Base-by-base conservation (phyloP, 805 yeast species). In the Hanseniaspora vineae region DNA sequence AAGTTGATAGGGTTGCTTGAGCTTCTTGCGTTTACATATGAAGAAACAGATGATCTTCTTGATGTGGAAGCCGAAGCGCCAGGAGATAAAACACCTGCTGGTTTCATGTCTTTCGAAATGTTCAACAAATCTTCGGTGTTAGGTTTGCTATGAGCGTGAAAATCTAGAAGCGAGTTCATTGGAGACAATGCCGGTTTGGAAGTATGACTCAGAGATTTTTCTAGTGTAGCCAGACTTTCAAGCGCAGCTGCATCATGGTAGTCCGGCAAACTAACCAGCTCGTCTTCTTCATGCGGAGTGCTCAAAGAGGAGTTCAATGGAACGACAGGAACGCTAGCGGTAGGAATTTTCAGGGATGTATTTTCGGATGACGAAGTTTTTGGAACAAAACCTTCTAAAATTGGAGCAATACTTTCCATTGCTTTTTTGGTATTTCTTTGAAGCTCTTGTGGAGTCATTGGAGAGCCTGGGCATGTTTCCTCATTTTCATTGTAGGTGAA, bases 371-470 rank as follows among this genome's bases (percentile, higher is more conserved):
- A 70, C 0, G 81, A 74, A 0, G 88, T 75, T 57, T 81, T 84
- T 5, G 92, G 92, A 5, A 77, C 73, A 61, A 81, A 84, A 1
- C 77, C 71, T 58, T 81, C 88, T 39, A 84, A 62, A 58, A 84
- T 81, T 2, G 94, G 92, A 0, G 90, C 90, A 42, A 84, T 77
- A 0, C 86, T 75, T 11, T 85, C 89, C 70, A 83, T 80, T 12
- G 90, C 90, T 52, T 70, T 77, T 55, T 70, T 71, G 32, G 66
- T 65, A 23, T 64, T 61, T 19, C 54, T 54, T 44, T 55, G 56
- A 23, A 65, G 51, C 15, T 54, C 58, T 35, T 64, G 49, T 2
- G 69, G 69, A 2, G 68, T 64, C 49, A 57, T 54, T 5, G 55
- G 23, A 40, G 43, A 40, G n/a, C 31, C 31, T 13, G 43, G 32